A percentile compares a stretch with the other conserved stretches of the same genome.
phyloP scores from a whole-genome alignment of 371 early-diverging fungal species.

The Gilbertella persicaria region DNA sequence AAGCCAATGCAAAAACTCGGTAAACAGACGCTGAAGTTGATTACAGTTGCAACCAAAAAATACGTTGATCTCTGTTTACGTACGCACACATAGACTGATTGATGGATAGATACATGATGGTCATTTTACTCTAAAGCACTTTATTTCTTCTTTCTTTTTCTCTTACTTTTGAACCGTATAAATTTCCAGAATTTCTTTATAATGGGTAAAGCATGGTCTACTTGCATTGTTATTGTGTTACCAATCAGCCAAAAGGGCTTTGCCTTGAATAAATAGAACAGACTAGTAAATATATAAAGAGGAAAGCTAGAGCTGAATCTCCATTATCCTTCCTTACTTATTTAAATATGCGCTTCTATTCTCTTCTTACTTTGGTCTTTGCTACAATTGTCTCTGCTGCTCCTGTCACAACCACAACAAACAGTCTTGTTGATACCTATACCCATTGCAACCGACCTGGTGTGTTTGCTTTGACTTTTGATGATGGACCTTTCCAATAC shows the following conservation, averaged over 20 bases:
- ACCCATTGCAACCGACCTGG: conserved; percentile 20
- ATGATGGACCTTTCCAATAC: conserved; percentile 30
- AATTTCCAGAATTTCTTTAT: too few relatives aligned
- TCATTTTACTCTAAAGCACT: too few relatives aligned
- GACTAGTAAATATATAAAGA: too few relatives aligned
- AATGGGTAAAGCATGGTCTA: too few relatives aligned
- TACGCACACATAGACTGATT: too few relatives aligned
- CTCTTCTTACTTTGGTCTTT: conserved; percentile 6
- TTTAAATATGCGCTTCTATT: conserved; percentile 2
- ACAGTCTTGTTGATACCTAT: not conserved
- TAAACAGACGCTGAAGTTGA: not conserved
- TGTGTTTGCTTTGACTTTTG: conserved; percentile 31
- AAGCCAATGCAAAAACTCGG: not conserved
- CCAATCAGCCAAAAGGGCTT: conserved; percentile 3
- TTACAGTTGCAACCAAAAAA: too few relatives aligned
- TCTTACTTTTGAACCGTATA: too few relatives aligned
- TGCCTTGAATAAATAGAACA: too few relatives aligned
- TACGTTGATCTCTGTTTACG: too few relatives aligned
- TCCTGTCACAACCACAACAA: not conserved
- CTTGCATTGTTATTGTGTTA: conserved; percentile 1
- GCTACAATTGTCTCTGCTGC: conserved; percentile 9
- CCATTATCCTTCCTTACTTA: not conserved
- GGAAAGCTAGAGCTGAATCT: too few relatives aligned
- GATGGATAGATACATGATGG: not conserved
- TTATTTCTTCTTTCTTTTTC: too few relatives aligned